Conservation (phyloP, 352 stramenopile species). For the Pythium brachiatum region DNA sequence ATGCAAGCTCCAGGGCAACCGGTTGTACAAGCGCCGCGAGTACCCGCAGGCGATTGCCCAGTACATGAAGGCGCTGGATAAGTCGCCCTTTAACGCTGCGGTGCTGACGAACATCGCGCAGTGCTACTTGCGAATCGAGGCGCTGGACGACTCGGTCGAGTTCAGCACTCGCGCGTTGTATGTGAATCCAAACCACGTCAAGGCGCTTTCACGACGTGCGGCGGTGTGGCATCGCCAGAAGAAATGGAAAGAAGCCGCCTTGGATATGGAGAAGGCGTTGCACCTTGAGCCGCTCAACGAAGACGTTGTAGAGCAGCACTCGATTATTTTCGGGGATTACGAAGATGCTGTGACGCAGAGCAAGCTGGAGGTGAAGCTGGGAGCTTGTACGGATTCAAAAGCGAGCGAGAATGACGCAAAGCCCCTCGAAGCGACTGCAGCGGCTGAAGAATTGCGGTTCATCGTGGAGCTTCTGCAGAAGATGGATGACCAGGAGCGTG, state of each 20-base stretch:
- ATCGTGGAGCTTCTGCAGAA: slow-evolving; percentile 42
- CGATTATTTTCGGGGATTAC: slow-evolving; percentile 69
- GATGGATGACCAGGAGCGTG: slow-evolving; percentile 32
- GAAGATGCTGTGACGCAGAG: slow-evolving; percentile 46
- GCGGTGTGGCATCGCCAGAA: slow-evolving; percentile 49
- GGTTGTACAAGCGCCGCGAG: slow-evolving; percentile 54
- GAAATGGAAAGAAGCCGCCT: slow-evolving; percentile 42
- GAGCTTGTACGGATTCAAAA: not conserved
- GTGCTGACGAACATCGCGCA: slow-evolving; percentile 77
- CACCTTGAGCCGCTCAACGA: slow-evolving; percentile 43
- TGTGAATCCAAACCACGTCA: slow-evolving; percentile 53
- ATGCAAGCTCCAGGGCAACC: slow-evolving; percentile 55
- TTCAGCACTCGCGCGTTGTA: slow-evolving; percentile 69
- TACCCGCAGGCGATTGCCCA: slow-evolving; percentile 49
- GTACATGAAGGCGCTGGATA: slow-evolving; percentile 69
- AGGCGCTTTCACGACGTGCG: slow-evolving; percentile 65
- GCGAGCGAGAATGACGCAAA: not conserved
- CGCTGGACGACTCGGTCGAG: slow-evolving; percentile 59
- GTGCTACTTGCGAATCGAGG: slow-evolving; percentile 46
- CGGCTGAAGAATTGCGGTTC: slow-evolving; percentile 44
- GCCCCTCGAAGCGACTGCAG: not conserved
- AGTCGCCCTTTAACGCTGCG: slow-evolving; percentile 53
- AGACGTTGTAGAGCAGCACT: slow-evolving; percentile 70
- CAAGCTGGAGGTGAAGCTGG: slow-evolving; percentile 27
- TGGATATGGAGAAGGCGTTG: slow-evolving; percentile 54